Base-by-base conservation (phyloP, 371 early-diverging fungal genomes). In the Capillidium heterosporum region DNA sequence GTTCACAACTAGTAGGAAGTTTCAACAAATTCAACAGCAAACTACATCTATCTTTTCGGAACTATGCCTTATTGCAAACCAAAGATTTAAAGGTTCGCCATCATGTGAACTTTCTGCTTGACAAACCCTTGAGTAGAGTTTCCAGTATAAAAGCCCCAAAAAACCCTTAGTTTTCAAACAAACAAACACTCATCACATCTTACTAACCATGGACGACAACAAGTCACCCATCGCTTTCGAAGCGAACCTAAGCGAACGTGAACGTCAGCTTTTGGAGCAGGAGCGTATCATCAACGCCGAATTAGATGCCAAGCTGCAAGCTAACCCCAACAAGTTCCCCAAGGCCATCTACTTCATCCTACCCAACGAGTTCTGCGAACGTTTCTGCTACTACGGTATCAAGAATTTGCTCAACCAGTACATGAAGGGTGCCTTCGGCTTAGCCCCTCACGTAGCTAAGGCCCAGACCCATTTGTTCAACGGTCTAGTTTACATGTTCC, bases 401-500 rank as follows among this genome's bases (percentile, higher is more conserved):
- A 35, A 42, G 23, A 23, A 49, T 29, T 27, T 57, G 42, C 21
- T 61, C 10, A 57, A 57, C 23, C n/a, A 31, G 56, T 66, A 66
- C 59, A 63, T 61, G 29, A 59, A 47, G 13, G 43, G 54, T 4
- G 54, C 60, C 49, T 60, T 52, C n/a, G 64, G 62, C 17, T 61
- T 62, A 58, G 47, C 28, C 1, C n/a, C 28, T 0, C 26, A 21
- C 28, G 32, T 49, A 13, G 65, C 66, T 57, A 69, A 63, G 59
- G 58, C 58, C 23, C 59, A 55, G 52, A 59, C 71, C 1, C 72
- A 72, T 55, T 56, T 66, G 48, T 82, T 76, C 59, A 70, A 67
- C 13, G 69, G 72, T 61, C 59, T 76, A 58, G 69, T 75, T 23
- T 83, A 80, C 66, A 66, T 80, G 61, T 73, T 70, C 64, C 79